Conservation (phyloP, 306 rosid genomes). For the Fragaria nilgerrensis region DNA sequence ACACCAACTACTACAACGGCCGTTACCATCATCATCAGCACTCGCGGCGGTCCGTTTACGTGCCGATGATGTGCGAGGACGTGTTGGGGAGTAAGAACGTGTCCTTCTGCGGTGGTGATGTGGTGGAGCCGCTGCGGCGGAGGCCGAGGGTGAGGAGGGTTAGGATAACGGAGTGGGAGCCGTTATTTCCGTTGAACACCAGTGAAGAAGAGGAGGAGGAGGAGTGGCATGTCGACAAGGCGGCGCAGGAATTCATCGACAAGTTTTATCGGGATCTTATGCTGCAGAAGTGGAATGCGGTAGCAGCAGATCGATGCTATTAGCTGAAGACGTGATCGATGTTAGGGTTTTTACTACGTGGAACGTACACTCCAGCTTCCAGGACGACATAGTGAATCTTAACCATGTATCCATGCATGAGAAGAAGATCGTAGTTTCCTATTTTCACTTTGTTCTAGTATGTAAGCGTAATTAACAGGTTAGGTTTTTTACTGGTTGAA, state of each 20-base stretch:
- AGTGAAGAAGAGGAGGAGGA: conserved; percentile 2
- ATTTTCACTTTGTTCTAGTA: neutral
- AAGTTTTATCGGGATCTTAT: conserved; percentile 36
- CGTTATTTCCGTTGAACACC: conserved; percentile 7
- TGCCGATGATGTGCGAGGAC: conserved; percentile 20
- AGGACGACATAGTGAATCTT: neutral
- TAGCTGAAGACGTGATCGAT: neutral
- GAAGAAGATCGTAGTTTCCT: neutral
- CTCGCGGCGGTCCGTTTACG: neutral
- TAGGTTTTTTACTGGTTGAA: neutral
- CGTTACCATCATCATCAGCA: neutral
- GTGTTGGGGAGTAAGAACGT: neutral
- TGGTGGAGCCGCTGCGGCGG: conserved; percentile 14
- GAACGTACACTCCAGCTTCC: neutral
- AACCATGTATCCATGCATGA: conserved; percentile 10
- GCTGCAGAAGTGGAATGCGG: conserved; percentile 30
- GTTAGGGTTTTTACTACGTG: neutral
- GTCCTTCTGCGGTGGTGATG: conserved; percentile 1
- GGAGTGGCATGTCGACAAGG: conserved; percentile 34
- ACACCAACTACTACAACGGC: neutral
- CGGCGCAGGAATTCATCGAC: conserved; percentile 39
- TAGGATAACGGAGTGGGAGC: conserved; percentile 19
- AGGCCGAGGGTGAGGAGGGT: conserved; percentile 8
- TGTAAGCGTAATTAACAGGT: neutral
- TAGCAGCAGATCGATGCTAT: conserved; percentile 9